Conservation (phyloP, 306 rosid genomes). For the Spatholobus suberectus region DNA sequence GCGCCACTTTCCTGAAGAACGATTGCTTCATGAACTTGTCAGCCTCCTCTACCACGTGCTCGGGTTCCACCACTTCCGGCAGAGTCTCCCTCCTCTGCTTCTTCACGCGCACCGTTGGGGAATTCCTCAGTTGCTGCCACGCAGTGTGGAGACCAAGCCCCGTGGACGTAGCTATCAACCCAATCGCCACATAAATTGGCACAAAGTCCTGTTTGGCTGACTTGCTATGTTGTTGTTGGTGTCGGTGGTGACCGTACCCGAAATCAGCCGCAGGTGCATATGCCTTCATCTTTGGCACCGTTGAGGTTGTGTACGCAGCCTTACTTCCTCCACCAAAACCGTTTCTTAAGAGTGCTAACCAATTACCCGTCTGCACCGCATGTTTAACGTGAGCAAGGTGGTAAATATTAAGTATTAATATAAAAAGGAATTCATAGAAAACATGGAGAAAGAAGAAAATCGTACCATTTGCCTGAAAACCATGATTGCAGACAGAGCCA, state of each 20-base stretch:
- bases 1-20: constrained; percentile 80
- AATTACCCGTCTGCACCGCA: constrained; percentile 49
- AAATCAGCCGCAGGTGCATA: constrained; percentile 53
- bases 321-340: constrained; percentile 39
- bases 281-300: constrained; percentile 57
- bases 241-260: constrained; percentile 9
- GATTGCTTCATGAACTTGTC: constrained; percentile 46
- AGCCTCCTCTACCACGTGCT: constrained; percentile 62
- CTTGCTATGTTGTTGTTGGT: constrained; percentile 28
- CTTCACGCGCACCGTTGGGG: constrained; percentile 70
- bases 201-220: constrained; percentile 55
- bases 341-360: constrained; percentile 46
- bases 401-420: no score
- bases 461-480: constrained; percentile 57
- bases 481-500: constrained; percentile 39
- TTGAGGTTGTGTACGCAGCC: constrained; percentile 53
- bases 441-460: not conserved
- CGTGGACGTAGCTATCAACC: constrained; percentile 60
- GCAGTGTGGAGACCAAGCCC: constrained; percentile 73
- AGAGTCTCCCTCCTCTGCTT: constrained; percentile 76
- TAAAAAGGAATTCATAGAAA: not conserved
- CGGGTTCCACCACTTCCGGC: constrained; percentile 92
- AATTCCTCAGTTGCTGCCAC: constrained; percentile 65
- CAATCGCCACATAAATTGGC: constrained; percentile 69
- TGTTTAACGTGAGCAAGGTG: not conserved